Evolutionary conservation across 2,329 filamentous ascomycete species (phyloP).

Genomic region (Lecanicillium sp.): DNA sequence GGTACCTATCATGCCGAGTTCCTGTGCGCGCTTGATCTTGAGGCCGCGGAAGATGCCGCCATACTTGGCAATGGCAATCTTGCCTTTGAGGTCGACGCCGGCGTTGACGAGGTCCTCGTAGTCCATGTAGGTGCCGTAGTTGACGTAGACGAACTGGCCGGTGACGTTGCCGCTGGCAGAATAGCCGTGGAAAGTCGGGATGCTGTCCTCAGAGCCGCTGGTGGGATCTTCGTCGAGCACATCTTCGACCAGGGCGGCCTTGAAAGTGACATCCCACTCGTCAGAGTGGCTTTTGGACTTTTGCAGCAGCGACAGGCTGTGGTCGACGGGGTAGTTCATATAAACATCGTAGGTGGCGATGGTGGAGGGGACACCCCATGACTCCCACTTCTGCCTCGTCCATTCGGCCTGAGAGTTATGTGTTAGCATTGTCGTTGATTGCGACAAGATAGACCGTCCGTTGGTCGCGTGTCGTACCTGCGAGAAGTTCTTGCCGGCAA

Average conservation of each 20-base stretch:
- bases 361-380: slow-evolving; percentile 59
- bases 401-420: slow-evolving; percentile 50
- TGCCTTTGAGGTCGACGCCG: slow-evolving; percentile 70
- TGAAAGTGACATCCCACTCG: slow-evolving; percentile 60
- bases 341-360: slow-evolving; percentile 71
- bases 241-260: slow-evolving; percentile 79
- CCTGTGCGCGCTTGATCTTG: slow-evolving; percentile 88
- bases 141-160: slow-evolving; percentile 78
- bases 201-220: slow-evolving; percentile 60
- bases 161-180: slow-evolving; percentile 90
- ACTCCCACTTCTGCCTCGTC: slow-evolving; percentile 68
- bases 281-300: slow-evolving; percentile 33
- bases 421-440: not conserved
- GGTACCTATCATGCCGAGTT: slow-evolving; percentile 80
- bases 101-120: slow-evolving; percentile 74
- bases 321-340: slow-evolving; percentile 69
- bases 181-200: slow-evolving; percentile 93
- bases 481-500: slow-evolving; percentile 71
- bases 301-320: slow-evolving; percentile 61
- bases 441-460: not conserved
- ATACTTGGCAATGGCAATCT: slow-evolving; percentile 83
- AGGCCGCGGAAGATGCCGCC: slow-evolving; percentile 82
- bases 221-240: slow-evolving; percentile 78
- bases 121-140: slow-evolving; percentile 82
- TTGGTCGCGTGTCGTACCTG: slow-evolving; percentile 39